Base-by-base conservation (phyloP, 805 yeast genomes). In the Ogataea philodendri region DNA sequence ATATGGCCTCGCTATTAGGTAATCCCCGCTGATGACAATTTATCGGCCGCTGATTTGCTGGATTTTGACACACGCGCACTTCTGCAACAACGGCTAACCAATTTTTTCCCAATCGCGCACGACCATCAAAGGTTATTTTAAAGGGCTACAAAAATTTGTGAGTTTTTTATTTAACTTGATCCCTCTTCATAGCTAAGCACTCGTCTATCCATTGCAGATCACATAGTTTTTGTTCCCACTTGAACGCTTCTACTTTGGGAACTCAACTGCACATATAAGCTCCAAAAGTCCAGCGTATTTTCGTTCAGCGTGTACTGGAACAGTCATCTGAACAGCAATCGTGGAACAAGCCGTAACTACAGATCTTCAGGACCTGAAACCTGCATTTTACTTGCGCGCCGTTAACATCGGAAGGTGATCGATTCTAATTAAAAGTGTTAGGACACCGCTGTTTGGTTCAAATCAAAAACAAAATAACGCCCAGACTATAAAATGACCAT, bases 401-500 rank as follows among this genome's bases (percentile, higher is more conserved):
- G n/a, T n/a, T n/a, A n/a, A n/a, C n/a, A n/a, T n/a, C n/a, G n/a
- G n/a, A n/a, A n/a, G n/a, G n/a, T n/a, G n/a, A n/a, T n/a, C n/a
- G n/a, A n/a, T n/a, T n/a, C n/a, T n/a, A n/a, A n/a, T n/a, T n/a
- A n/a, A n/a, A n/a, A n/a, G n/a, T n/a, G n/a, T n/a, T n/a, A n/a
- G n/a, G n/a, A n/a, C n/a, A n/a, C n/a, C n/a, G n/a, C 5, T 21
- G 22, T 9, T 6, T 21, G 22, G 7, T 21, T 21, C 4, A 21
- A 26, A 26, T 26, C 19, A 26, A 20, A 15, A 21, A 19, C 13
- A 11, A 11, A 22, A 19, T 18, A 18, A 22, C 5, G 9, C 6
- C 13, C 7, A 22, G n/a, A 14, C n/a, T 15, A 10, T 7, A 13
- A 10, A 5, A 45, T 45, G 49, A 42, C 43, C 15, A 25, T 45